Evolutionary conservation across 2,329 filamentous ascomycete species (phyloP).

Genomic region (Decorospora gaudefroyi): DNA sequence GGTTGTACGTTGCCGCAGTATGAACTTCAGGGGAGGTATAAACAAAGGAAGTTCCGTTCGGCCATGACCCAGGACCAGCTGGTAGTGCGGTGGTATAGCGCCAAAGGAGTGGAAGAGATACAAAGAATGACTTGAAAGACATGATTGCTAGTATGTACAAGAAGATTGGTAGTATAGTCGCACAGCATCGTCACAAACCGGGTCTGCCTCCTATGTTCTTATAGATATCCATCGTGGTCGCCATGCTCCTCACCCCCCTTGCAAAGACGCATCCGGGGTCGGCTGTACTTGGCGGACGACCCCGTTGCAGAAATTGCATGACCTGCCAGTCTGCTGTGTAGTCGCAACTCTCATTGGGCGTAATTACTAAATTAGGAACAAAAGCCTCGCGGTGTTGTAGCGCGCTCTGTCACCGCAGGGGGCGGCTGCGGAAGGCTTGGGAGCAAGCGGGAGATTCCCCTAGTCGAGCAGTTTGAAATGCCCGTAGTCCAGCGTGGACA

Average conservation of each 20-base stretch:
- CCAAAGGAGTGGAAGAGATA: slow-evolving; percentile 29
- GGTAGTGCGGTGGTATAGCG: slow-evolving; percentile 24
- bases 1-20: slow-evolving; percentile 29
- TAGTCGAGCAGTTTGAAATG: slow-evolving; percentile 32
- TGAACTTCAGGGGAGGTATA: slow-evolving; percentile 12
- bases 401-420: slow-evolving; percentile 11
- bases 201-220: slow-evolving; percentile 11
- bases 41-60: slow-evolving; percentile 25
- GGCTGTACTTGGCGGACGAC: slow-evolving; percentile 10
- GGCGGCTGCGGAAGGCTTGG: slow-evolving; percentile 13
- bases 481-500: slow-evolving; percentile 24
- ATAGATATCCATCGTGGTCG: slow-evolving; percentile 12
- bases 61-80: slow-evolving; percentile 31
- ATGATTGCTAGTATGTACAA: slow-evolving; percentile 16
- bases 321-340: slow-evolving; percentile 8
- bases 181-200: slow-evolving; percentile 4
- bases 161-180: slow-evolving; percentile 8
- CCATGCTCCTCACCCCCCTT: slow-evolving; percentile 8
- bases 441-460: slow-evolving; percentile 30
- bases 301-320: slow-evolving; percentile 17
- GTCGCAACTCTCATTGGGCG: slow-evolving; percentile 26
- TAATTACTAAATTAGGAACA: slow-evolving; percentile 17
- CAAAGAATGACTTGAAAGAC: slow-evolving; percentile 21
- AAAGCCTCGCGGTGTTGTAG: slow-evolving; percentile 31
- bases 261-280: slow-evolving; percentile 7